Evolutionary conservation across 768 basidiomycete genomes (phyloP).

Genomic region (Phlegmacium glaucopus): DNA sequence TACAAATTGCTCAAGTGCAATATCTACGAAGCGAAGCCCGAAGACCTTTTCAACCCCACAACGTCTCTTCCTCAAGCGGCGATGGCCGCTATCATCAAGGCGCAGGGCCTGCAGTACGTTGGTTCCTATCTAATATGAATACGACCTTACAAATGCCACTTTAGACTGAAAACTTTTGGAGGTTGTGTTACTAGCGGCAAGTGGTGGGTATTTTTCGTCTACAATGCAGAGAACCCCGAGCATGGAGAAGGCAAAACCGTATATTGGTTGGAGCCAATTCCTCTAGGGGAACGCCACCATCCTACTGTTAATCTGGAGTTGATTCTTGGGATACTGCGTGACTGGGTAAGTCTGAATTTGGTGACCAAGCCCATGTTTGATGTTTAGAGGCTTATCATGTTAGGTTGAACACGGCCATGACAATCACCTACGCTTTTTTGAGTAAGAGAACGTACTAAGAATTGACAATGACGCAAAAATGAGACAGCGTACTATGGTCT

Average conservation of each 20-base stretch:
- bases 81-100: constrained; percentile 11
- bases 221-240: constrained; percentile 1
- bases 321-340: constrained; percentile 13
- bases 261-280: constrained; percentile 10
- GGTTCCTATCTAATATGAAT: constrained; percentile 2
- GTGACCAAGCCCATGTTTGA: background rate
- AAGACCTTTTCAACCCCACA: constrained; percentile 8
- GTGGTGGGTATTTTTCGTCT: constrained; percentile 11
- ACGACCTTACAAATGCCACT: constrained; percentile 1
- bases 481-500: too few relatives aligned
- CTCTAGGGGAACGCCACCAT: constrained; percentile 10
- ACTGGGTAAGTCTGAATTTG: constrained; percentile 13
- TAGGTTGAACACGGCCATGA: constrained; percentile 14
- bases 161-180: constrained; percentile 11
- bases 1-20: constrained; percentile 12
- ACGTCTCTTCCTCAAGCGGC: constrained; percentile 11
- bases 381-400: constrained; percentile 1
- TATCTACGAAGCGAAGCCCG: constrained; percentile 15
- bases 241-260: constrained; percentile 7
- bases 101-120: constrained; percentile 8
- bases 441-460: background rate
- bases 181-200: constrained; percentile 15
- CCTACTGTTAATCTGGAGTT: constrained; percentile 8
- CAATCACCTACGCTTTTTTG: constrained; percentile 7
- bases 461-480: too few relatives aligned